A percentile compares a stretch with the other conserved stretches of the same genome.
These are phyloP conservation scores for Taphrina confusa DNA, from an alignment of 1,139 yeast genomes.

Conservation along the genomic window DNA sequence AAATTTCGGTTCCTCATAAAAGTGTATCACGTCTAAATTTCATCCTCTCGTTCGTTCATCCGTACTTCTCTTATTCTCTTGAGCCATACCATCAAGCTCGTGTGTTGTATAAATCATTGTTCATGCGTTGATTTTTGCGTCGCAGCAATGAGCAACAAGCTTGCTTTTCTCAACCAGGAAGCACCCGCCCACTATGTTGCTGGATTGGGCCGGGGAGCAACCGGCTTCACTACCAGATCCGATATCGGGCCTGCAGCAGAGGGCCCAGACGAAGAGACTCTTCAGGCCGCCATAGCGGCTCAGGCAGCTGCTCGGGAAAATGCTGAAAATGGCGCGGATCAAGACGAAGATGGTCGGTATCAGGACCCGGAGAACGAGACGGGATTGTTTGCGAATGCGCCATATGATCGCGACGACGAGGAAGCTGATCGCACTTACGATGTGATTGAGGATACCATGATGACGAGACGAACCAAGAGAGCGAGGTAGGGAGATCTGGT, in stretches of 20 bases:
- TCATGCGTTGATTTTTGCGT: no score
- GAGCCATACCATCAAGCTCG: no score
- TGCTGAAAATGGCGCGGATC: slow-evolving; percentile 45
- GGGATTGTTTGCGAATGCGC: slow-evolving; percentile 46
- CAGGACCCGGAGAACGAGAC: slow-evolving; percentile 49
- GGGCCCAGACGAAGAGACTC: slow-evolving; percentile 49
- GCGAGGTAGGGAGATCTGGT: slow-evolving; percentile 38
- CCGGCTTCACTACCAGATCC: slow-evolving; percentile 84
- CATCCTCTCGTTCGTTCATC: no score
- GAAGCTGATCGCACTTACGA: slow-evolving; percentile 77
- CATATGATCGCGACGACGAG: slow-evolving; percentile 57
- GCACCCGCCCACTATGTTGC: slow-evolving; percentile 91
- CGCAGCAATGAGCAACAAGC: slow-evolving; percentile 31
- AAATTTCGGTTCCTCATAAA: no score
- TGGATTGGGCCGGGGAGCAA: slow-evolving; percentile 93
- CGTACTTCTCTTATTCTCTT: no score
- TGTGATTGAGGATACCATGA: slow-evolving; percentile 61
- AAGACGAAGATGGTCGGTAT: slow-evolving; percentile 45
- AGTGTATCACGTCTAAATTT: no score
- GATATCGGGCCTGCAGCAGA: slow-evolving; percentile 61
- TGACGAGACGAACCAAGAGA: slow-evolving; percentile 48
- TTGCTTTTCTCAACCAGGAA: slow-evolving; percentile 69
- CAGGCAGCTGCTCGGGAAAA: slow-evolving; percentile 47
- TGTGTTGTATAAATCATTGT: no score
- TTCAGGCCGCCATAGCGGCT: slow-evolving; percentile 46